phyloP scores from a whole-genome alignment of 495 filamentous ascomycete genomes.

The Clohesyomyces aquaticus region DNA sequence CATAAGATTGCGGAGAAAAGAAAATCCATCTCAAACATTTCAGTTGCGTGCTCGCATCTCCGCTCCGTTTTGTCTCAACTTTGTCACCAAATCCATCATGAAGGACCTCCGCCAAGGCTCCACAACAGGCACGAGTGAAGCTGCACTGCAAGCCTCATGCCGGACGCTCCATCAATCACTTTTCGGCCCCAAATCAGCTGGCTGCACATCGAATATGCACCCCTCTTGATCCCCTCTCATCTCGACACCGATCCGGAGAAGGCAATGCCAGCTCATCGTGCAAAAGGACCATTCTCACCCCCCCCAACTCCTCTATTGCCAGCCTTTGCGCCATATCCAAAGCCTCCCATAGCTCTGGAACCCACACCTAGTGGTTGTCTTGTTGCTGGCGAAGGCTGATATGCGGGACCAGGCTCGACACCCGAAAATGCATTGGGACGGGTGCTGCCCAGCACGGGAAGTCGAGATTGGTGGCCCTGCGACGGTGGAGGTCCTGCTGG shows the following conservation, averaged over 20 bases:
- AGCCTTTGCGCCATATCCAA: conserved; percentile 17
- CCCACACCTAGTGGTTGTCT: conserved; percentile 25
- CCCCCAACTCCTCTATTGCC: conserved; percentile 10
- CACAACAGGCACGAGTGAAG: no score
- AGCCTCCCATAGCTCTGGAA: conserved; percentile 17
- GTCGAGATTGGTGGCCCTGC: conserved; percentile 21
- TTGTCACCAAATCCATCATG: no score
- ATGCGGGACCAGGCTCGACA: conserved; percentile 19
- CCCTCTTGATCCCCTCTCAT: no score
- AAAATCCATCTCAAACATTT: no score
- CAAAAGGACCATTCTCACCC: conserved; percentile 1
- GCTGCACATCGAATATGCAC: conserved; percentile 3
- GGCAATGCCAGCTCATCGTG: conserved; percentile 9
- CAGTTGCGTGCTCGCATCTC: no score
- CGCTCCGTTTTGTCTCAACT: no score
- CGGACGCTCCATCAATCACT: no score
- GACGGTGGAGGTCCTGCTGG: conserved; percentile 6
- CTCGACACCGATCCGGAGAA: conserved; percentile 5
- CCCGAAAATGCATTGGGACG: conserved; percentile 16
- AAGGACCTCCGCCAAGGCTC: no score
- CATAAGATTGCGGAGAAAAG: no score
- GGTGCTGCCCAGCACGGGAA: conserved; percentile 30
- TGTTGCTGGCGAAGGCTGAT: conserved; percentile 27
- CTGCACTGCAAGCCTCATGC: no score
- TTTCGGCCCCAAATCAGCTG: no score